A percentile compares a stretch with the other conserved stretches of the same genome.
These are phyloP conservation scores for Paratinospora sagittata DNA, from an alignment of 164 flowering plant genomes.

Conservation along the genomic window DNA sequence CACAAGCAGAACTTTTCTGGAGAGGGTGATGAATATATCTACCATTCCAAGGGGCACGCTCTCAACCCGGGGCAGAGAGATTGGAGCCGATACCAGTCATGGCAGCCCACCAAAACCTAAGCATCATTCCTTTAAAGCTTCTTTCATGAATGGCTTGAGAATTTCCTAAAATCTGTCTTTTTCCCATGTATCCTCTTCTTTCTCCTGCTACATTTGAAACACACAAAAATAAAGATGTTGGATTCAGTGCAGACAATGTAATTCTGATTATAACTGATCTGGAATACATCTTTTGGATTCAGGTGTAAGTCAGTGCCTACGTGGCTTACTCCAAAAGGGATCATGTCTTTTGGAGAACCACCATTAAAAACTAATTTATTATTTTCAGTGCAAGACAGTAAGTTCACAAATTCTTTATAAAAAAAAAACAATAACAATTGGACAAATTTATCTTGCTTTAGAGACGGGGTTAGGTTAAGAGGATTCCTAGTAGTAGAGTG, in stretches of 20 bases:
- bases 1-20: constrained; percentile 91
- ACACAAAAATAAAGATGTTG: neutral
- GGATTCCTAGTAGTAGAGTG: too few species aligned
- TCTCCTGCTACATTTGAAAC: constrained; percentile 4
- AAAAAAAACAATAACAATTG: too few species aligned
- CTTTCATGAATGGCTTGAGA: neutral
- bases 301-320: too few species aligned
- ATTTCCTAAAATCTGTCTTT: neutral
- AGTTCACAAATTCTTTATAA: too few species aligned
- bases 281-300: too few species aligned
- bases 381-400: too few species aligned
- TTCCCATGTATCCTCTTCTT: constrained; percentile 1
- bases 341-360: too few species aligned
- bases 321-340: too few species aligned
- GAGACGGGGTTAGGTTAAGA: too few species aligned
- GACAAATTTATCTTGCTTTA: too few species aligned
- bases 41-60: constrained; percentile 93
- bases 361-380: too few species aligned
- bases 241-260: neutral
- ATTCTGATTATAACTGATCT: neutral
- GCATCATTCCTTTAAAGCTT: neutral
- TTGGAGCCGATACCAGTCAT: constrained; percentile 91
- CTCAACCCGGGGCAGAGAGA: constrained; percentile 87
- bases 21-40: constrained; percentile 82
- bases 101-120: constrained; percentile 63